Conservation (phyloP, 139 green algal species). For the Pseudopediastrum boryanum region DNA sequence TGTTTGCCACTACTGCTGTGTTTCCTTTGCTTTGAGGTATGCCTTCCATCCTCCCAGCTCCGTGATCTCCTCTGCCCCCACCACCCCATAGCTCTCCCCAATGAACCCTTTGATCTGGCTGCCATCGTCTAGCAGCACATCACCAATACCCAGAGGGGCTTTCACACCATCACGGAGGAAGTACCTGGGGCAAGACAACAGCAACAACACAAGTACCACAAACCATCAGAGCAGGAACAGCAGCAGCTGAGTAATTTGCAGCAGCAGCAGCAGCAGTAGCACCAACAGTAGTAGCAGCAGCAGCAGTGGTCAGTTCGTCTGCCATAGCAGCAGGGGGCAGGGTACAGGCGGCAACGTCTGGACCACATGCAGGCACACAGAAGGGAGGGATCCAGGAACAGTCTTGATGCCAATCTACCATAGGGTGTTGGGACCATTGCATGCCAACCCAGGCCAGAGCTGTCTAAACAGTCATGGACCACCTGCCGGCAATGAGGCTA, state of each 20-base stretch:
- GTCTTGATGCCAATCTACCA: too few species aligned
- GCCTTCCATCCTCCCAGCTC: constrained; percentile 44
- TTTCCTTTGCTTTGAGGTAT: constrained; percentile 34
- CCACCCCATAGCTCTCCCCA: constrained; percentile 57
- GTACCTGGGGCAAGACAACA: constrained; percentile 20
- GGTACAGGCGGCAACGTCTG: too few species aligned
- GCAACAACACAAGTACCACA: too few species aligned
- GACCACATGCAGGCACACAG: too few species aligned
- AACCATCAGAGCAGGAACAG: background rate
- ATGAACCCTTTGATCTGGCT: constrained; percentile 73
- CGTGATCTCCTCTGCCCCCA: constrained; percentile 38
- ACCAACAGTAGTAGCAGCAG: too few species aligned
- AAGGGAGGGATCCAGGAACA: too few species aligned
- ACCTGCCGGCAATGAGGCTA: too few species aligned
- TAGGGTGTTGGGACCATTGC: too few species aligned
- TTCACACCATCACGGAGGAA: constrained; percentile 62
- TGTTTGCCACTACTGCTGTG: background rate
- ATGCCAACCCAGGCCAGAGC: too few species aligned
- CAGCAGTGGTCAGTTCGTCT: background rate
- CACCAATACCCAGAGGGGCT: constrained; percentile 67
- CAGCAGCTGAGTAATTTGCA: background rate
- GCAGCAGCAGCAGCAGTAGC: too few species aligned
- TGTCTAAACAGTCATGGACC: too few species aligned
- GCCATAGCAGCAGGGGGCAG: too few species aligned
- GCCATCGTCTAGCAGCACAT: constrained; percentile 69